Evolutionary conservation across 257 asterid species (phyloP).

Genomic region (Nemophila menziesii): DNA sequence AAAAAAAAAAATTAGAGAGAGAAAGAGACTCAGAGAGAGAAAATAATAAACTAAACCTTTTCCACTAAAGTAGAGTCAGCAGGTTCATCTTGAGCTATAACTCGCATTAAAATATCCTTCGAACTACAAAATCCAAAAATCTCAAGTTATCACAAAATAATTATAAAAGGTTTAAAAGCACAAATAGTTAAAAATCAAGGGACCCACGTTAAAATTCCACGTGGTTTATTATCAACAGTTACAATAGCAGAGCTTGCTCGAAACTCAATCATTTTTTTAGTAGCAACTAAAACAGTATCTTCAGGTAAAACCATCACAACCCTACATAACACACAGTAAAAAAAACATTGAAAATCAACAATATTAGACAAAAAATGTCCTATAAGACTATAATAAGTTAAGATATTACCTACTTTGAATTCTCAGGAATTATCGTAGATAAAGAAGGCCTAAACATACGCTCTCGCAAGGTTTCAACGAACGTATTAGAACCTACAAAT

Average conservation of each 20-base stretch:
- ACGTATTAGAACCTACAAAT: slow-evolving; percentile 71
- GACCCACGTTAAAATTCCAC: slow-evolving; percentile 60
- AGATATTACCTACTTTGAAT: slow-evolving; percentile 97
- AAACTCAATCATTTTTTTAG: slow-evolving; percentile 70
- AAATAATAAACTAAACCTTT: slow-evolving; percentile 36
- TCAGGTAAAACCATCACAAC: slow-evolving; percentile 61
- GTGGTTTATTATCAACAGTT: slow-evolving; percentile 74
- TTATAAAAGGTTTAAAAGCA: not conserved
- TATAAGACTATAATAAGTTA: slow-evolving; percentile 18
- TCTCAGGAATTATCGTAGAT: slow-evolving; percentile 77
- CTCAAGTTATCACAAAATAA: not conserved
- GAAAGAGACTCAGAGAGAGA: slow-evolving; percentile 6
- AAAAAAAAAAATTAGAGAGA: not conserved
- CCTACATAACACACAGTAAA: slow-evolving; percentile 15
- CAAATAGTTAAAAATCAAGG: not conserved
- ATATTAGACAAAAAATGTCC: not conserved
- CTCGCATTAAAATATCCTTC: slow-evolving; percentile 86
- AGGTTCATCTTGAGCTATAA: slow-evolving; percentile 75
- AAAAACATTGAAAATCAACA: not conserved
- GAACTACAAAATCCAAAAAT: slow-evolving; percentile 35
- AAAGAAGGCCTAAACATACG: slow-evolving; percentile 85
- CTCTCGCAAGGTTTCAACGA: slow-evolving; percentile 77
- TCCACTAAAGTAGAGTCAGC: slow-evolving; percentile 73
- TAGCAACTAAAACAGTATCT: slow-evolving; percentile 70
- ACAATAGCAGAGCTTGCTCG: slow-evolving; percentile 57